Evolutionary conservation across 306 rosid species (phyloP).

Genomic region (Hylodesmum podocarpum): DNA sequence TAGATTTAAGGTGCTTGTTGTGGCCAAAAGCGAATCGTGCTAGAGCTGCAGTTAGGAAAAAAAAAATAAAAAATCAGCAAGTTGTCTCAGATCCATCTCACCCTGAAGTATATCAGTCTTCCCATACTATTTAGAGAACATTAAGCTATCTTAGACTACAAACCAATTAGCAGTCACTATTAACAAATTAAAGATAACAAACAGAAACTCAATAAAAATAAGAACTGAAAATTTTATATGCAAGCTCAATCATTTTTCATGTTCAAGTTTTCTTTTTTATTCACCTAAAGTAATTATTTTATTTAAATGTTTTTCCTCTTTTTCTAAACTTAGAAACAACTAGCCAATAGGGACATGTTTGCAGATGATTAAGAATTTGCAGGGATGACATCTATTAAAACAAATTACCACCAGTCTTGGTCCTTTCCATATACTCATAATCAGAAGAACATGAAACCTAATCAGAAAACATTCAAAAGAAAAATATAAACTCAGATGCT

Average conservation of each 20-base stretch:
- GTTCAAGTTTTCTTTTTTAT: not conserved
- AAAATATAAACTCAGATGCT: slow-evolving; percentile 24
- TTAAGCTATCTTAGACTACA: not conserved
- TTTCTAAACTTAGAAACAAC: slow-evolving; percentile 3
- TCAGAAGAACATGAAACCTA: not conserved
- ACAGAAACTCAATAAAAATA: not conserved
- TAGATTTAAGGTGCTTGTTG: slow-evolving; percentile 85
- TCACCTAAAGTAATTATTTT: not conserved
- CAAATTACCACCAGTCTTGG: not conserved
- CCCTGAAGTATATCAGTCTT: not conserved
- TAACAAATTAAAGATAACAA: not conserved
- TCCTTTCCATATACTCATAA: not conserved
- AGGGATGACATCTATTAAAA: not conserved
- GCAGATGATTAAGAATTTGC: slow-evolving; percentile 7
- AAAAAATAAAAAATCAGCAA: slow-evolving; percentile 18
- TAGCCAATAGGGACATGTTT: not conserved
- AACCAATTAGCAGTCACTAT: not conserved
- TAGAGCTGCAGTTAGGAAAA: slow-evolving; percentile 53
- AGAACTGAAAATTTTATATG: not conserved
- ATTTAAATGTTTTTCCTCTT: not conserved
- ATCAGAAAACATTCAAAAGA: not conserved
- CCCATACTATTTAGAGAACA: slow-evolving; percentile 3
- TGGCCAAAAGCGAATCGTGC: slow-evolving; percentile 98
- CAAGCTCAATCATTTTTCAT: not conserved
- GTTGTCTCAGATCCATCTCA: not conserved